Evolutionary conservation across 192 early-diverging fungal genomes (phyloP).

Genomic region (Lobosporangium transversale): DNA sequence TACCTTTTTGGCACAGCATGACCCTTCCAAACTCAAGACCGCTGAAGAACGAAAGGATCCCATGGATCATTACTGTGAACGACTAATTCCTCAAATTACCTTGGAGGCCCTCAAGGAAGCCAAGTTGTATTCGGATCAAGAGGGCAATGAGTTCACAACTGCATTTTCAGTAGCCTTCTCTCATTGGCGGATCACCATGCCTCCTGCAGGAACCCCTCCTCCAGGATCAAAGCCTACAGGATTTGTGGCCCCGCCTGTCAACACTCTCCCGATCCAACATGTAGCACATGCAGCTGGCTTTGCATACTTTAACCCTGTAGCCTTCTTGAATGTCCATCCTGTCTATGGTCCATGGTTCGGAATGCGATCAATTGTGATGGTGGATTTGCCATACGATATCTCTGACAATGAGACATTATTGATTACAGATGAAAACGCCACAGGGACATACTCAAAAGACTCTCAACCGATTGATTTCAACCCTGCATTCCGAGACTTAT

Average conservation of each 20-base stretch:
- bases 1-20: constrained; percentile 40
- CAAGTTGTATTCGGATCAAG: constrained; percentile 22
- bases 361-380: constrained; percentile 42
- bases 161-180: constrained; percentile 45
- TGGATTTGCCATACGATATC: constrained; percentile 40
- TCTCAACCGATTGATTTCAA: constrained; percentile 39
- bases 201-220: constrained; percentile 42
- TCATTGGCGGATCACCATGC: constrained; percentile 38
- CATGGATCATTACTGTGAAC: constrained; percentile 51
- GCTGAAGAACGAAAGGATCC: constrained; percentile 40
- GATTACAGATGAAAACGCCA: constrained; percentile 23
- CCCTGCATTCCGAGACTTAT: constrained; percentile 26
- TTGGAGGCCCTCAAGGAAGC: constrained; percentile 43
- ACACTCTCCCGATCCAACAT: constrained; percentile 32
- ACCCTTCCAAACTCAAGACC: constrained; percentile 23
- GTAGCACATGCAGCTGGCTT: constrained; percentile 49
- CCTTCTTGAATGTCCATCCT: constrained; percentile 46
- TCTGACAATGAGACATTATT: constrained; percentile 38
- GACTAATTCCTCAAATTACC: constrained; percentile 37
- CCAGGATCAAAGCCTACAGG: constrained; percentile 42
- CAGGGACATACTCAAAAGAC: constrained; percentile 35
- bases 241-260: constrained; percentile 33
- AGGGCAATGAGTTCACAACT: constrained; percentile 22
- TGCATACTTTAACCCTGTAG: constrained; percentile 40
- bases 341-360: constrained; percentile 51